Evolutionary conservation across 305 asterid genomes (phyloP).

Genomic region (Solanum aculeatissimum): DNA sequence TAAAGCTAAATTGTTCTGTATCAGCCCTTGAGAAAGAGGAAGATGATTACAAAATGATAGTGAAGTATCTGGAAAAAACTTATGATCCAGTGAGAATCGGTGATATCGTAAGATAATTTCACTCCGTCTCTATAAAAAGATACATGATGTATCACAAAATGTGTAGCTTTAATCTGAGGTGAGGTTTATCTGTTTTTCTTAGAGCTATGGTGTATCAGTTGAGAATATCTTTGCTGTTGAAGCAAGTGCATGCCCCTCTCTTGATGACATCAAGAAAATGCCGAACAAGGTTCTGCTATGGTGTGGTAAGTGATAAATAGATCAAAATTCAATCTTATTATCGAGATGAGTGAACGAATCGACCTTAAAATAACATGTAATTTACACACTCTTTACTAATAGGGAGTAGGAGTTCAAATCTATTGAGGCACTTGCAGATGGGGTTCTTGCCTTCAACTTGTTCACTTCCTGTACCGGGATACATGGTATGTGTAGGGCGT

Average conservation of each 20-base stretch:
- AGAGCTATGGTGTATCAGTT: conserved; percentile 66
- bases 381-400: background rate
- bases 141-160: background rate
- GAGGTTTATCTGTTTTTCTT: background rate
- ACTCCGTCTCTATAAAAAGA: too few relatives aligned
- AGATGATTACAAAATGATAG: conserved; percentile 70
- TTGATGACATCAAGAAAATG: conserved; percentile 47
- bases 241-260: conserved; percentile 61
- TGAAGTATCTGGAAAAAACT: conserved; percentile 60
- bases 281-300: conserved; percentile 71
- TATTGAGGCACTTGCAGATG: conserved; percentile 59
- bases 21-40: conserved; percentile 38
- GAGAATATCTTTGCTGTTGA: conserved; percentile 59
- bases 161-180: background rate
- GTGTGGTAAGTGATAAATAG: conserved; percentile 51
- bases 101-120: conserved; percentile 36
- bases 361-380: background rate
- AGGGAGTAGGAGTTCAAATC: conserved; percentile 67
- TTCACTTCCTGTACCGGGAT: conserved; percentile 64
- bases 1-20: conserved; percentile 57
- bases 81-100: conserved; percentile 77
- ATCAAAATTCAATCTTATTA: background rate
- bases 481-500: conserved; percentile 34
- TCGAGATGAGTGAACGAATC: background rate
- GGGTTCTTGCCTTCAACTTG: conserved; percentile 70